Conservation (phyloP, 2,329 filamentous ascomycete species). For the Nakataea oryzae region DNA sequence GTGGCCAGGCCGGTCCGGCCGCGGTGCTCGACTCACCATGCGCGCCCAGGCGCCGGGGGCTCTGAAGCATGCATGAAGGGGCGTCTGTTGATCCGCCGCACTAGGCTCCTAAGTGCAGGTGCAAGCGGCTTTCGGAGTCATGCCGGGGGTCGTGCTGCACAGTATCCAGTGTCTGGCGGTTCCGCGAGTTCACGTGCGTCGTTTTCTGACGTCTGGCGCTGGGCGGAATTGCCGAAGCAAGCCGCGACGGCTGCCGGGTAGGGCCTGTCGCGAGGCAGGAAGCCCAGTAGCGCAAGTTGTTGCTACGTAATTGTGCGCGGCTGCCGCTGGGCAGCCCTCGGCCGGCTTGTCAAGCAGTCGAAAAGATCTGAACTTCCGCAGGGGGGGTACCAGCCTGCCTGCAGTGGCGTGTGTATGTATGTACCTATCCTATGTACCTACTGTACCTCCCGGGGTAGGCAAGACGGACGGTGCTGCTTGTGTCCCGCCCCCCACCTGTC, state of each 20-base stretch:
- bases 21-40: neutral
- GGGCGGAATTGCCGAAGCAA: slow-evolving; percentile 15
- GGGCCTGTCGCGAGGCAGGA: too few species aligned
- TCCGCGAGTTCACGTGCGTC: neutral
- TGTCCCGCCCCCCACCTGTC: too few species aligned
- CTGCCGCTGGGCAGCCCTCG: neutral
- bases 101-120: slow-evolving; percentile 52
- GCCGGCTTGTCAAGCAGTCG: too few species aligned
- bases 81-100: slow-evolving; percentile 12
- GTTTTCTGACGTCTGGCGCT: neutral
- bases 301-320: neutral
- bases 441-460: too few species aligned
- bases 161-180: neutral
- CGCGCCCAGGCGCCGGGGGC: neutral
- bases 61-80: neutral
- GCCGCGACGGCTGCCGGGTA: slow-evolving; percentile 8
- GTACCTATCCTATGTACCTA: too few species aligned
- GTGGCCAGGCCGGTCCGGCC: too few species aligned
- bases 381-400: too few species aligned
- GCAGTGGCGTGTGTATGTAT: too few species aligned
- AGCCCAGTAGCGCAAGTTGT: neutral
- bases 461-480: too few species aligned
- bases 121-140: slow-evolving; percentile 20
- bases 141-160: neutral
- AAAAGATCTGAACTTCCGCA: too few species aligned